A percentile compares a stretch with the other conserved stretches of the same genome.
These are phyloP conservation scores for Annulohypoxylon bovei DNA, from an alignment of 495 filamentous ascomycete species.

Conservation along the genomic window DNA sequence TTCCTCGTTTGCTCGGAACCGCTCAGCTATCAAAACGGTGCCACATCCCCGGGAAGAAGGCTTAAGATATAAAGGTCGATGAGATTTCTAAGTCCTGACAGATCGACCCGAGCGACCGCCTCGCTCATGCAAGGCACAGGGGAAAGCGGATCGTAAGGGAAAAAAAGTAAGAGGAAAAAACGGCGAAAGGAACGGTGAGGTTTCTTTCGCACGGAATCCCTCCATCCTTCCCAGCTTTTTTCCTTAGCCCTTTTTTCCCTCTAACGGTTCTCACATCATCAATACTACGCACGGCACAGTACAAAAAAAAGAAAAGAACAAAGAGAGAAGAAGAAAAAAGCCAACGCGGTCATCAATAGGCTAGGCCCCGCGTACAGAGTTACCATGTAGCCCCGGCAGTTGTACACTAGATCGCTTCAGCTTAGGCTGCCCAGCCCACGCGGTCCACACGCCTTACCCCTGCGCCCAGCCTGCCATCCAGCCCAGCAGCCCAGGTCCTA, in stretches of 20 bases:
- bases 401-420: slow-evolving; percentile 31
- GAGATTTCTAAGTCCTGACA: slow-evolving; percentile 15
- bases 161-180: slow-evolving; percentile 9
- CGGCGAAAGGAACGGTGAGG: slow-evolving; percentile 24
- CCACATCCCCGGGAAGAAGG: slow-evolving; percentile 22
- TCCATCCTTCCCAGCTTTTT: slow-evolving; percentile 25
- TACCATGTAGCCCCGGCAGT: slow-evolving; percentile 24
- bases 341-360: slow-evolving; percentile 20
- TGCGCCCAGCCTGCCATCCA: slow-evolving; percentile 15
- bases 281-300: slow-evolving; percentile 41
- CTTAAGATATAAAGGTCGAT: slow-evolving; percentile 34
- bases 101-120: slow-evolving; percentile 30
- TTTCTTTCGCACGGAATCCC: slow-evolving; percentile 28
- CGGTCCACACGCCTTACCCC: slow-evolving; percentile 29
- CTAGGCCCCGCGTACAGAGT: slow-evolving; percentile 18
- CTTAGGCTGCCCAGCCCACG: slow-evolving; percentile 24
- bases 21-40: slow-evolving; percentile 21
- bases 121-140: slow-evolving; percentile 41
- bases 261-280: slow-evolving; percentile 37
- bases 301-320: slow-evolving; percentile 6
- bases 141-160: slow-evolving; percentile 24
- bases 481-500: not conserved
- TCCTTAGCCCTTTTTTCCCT: not conserved
- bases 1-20: slow-evolving; percentile 16
- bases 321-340: not conserved